Evolutionary conservation across 495 filamentous ascomycete genomes (phyloP), one percentile per base, ranked within the genome.

Genomic region (Antarctomyces pellizariae): DNA sequence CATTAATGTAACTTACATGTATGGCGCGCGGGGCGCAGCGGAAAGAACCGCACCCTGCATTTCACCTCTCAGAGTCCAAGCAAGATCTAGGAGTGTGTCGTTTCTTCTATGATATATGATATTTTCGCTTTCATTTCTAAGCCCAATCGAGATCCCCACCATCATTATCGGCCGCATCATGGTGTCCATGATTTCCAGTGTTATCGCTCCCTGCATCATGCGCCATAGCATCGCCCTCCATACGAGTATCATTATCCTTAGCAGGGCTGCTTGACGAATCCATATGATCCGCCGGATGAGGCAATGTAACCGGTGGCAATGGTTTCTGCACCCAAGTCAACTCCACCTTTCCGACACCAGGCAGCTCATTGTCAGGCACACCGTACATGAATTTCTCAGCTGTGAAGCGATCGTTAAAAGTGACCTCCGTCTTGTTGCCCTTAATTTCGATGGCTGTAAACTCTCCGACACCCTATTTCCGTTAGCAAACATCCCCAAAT

Each of bases 341-440:
- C 27, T 86, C 70, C 13, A 90, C 55, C 32, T 74, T 71, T 22
- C 76, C 80, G 13, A 90, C 57, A 9, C 62, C 61, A 2, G 77
- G 68, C 28, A 91, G 72, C 24, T 68, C 57, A 29, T 62, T 64
- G 3, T 62, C 48, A 5, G 50, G 44, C 19, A 60, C 48, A 21
- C 62, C 53, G 45, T 67, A 66, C 53, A 79, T 69, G 45, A 84
- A 75, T 41, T 75, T 75, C 48, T 93, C 84, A 8, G 83, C 86
- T 4, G 74, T 72, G 38, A 72, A 82, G 22, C 86, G 72, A 38
- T 97, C 79, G 36, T 76, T 82, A 46, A 95, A 97, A 2, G 63
- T 63, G 29, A 95, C 62, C 15, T 45, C 75, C 34, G 45, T 74
- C 43, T 13, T 59, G 2, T 61, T 46, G 0, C 71, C 61, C 35